Base-by-base conservation (phyloP, 768 basidiomycete species). In the Rhodocollybia butyracea region DNA sequence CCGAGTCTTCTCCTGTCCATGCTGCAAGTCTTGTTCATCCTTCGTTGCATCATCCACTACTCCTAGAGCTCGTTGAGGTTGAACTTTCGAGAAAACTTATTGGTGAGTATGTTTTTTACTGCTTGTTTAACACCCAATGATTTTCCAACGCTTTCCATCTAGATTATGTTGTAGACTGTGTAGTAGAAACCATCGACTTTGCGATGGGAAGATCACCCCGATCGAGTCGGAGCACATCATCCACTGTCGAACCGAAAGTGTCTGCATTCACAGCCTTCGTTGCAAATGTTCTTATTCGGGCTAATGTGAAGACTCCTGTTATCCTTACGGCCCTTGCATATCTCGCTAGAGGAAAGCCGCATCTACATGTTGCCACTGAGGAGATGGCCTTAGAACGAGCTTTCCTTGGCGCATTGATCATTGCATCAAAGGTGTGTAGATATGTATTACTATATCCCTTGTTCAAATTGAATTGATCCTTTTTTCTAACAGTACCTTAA, bases 301-400 rank as follows among this genome's bases (percentile, higher is more conserved):
- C 88, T 38, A 87, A 90, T 66, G 82, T 91, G 61, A 78, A 82
- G 59, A 79, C 84, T 45, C 77, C 88, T 36, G 84, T 83, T 45
- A 68, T 91, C 63, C 78, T 91, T 54, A 82, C 82, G 27, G 68
- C 88, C 8, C 82, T 91, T 52, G 86, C 86, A 65, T 92, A 91
- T 70, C 84, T 91, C 66, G 74, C 84, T 70, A 73, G 89, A 55
- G 86, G 88, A 2, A 84, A 84, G 62, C 86, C 86, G 3, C 86
- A 89, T 66, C 78, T 92, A 40, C 85, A 88, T 64, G 90, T 91
- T 60, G 86, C 87, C 11, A 73, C 88, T 59, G 88, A 90, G 4
- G 73, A 80, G 54, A 91, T 88, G 88, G 92, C 91, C 15, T 78
- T 89, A 50, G 91, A 94, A 71, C 85, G 93, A 41, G 92, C 94